Evolutionary conservation across 352 stramenopile species (phyloP), one percentile per base, ranked within the genome.

Genomic region (Phytophthora litchii): DNA sequence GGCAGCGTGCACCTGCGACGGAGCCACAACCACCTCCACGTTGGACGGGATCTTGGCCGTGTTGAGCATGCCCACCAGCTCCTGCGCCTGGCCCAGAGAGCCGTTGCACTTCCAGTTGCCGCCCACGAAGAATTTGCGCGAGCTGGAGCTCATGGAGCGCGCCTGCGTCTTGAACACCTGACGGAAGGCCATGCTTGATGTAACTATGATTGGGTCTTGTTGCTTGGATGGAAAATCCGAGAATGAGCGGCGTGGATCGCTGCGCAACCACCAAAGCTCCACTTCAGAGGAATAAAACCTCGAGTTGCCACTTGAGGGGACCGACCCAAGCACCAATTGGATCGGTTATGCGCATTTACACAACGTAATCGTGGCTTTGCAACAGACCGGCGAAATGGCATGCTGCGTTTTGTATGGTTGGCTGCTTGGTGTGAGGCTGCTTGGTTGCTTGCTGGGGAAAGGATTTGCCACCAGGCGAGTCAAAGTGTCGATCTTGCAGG

Each of bases 41-140:
- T 78, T 64, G 38, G 61, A 51, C 17, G 85, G 85, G 67, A 91
- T 92, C 61, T 86, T 85, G 64, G 80, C 83, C 63, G 80, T 90
- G 79, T 95, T 95, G 64, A 95, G 82, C 61, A 89, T 76, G 29
- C 76, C 75, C 6, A 95, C 84, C 51, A 93, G 81, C 29, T 88
- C 77, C 16, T 82, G 54, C 25, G 80, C 78, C 65, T 91, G 83
- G 52, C 58, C 56, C 23, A 91, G 23, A 41, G 85, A 94, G 54
- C 85, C 85, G 57, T 94, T 94, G 86, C 97, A 99, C 76, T 99
- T 99, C 97, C 97, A 99, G 91, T 99, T 99, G 72, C 97, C 97
- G 40, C 97, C 97, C 36, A 99, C 94, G 70, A 99, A 99, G 72
- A 99, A 99, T 86, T 99, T 98, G 68, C 86, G 81, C 41, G 84